Percentiles rank a stretch among this genome's conserved stretches.
Conservation (phyloP, 2,329 filamentous ascomycete species). For the Colletotrichum sp. region DNA sequence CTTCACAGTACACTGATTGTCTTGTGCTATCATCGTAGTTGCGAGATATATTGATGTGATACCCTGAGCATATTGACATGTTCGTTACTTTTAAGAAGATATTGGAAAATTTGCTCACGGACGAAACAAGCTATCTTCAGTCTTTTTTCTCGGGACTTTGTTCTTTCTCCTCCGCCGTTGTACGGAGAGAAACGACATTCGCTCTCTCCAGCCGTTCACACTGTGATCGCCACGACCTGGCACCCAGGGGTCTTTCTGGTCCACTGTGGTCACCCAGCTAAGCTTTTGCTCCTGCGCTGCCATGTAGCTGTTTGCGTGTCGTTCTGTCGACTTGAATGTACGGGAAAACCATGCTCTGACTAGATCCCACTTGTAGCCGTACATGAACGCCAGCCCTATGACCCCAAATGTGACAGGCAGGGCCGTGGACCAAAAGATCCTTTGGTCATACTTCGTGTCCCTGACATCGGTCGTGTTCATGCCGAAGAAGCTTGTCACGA, state of each 20-base stretch:
- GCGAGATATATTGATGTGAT: neutral
- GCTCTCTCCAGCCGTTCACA: neutral
- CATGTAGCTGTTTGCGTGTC: neutral
- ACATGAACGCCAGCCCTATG: slow-evolving; percentile 27
- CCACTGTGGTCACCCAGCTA: neutral
- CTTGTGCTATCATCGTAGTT: neutral
- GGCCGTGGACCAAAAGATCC: slow-evolving; percentile 44
- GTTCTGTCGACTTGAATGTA: neutral
- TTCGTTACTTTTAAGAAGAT: neutral
- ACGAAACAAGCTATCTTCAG: neutral
- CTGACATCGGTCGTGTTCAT: slow-evolving; percentile 50
- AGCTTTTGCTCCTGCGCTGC: neutral
- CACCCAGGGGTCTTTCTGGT: neutral
- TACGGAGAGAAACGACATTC: neutral
- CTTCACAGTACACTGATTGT: neutral
- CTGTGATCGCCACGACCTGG: neutral
- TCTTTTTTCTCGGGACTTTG: neutral
- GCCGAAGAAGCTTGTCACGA: slow-evolving; percentile 41
- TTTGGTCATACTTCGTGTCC: slow-evolving; percentile 40
- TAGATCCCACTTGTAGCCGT: slow-evolving; percentile 24
- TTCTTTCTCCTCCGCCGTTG: neutral
- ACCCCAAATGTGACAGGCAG: slow-evolving; percentile 40
- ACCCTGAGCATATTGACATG: neutral
- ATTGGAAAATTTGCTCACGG: neutral
- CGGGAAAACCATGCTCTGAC: neutral